These are phyloP conservation scores for Phytopythium chamaehyphon DNA, from an alignment of 352 stramenopile genomes.

Conservation along the genomic window DNA sequence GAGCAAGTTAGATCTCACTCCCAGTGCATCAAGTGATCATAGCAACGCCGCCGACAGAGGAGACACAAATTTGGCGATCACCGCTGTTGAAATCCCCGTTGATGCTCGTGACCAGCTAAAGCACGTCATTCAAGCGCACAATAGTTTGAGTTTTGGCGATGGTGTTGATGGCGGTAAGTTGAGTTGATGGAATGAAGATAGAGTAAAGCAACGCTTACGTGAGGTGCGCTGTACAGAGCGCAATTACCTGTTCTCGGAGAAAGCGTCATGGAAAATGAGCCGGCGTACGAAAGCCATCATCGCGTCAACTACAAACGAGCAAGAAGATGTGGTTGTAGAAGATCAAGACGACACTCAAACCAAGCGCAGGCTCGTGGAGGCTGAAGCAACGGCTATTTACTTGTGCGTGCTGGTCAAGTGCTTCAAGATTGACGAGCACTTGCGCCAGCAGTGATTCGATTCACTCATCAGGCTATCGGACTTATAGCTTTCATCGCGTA, in stretches of 20 bases:
- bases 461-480: too few species aligned
- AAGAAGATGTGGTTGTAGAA: conserved; percentile 8
- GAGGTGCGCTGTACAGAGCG: too few species aligned
- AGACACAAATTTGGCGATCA: neutral
- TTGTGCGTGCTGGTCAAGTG: conserved; percentile 43
- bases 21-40: too few species aligned
- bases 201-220: too few species aligned
- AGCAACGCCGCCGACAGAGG: neutral
- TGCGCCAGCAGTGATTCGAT: too few species aligned
- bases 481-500: too few species aligned
- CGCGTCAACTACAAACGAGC: conserved; percentile 11
- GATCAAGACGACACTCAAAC: conserved; percentile 12
- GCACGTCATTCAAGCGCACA: neutral
- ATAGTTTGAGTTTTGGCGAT: too few species aligned
- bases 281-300: conserved; percentile 29
- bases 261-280: too few species aligned
- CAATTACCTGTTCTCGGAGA: too few species aligned
- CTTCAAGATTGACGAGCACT: conserved; percentile 39
- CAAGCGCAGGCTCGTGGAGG: conserved; percentile 14
- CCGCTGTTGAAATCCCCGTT: neutral
- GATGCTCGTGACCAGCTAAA: neutral
- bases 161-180: conserved; percentile 1
- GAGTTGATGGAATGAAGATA: too few species aligned
- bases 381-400: conserved; percentile 39
- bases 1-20: too few species aligned